These are phyloP conservation scores for Trichosanthes truncata DNA, from an alignment of 306 rosid genomes.

Conservation along the genomic window DNA sequence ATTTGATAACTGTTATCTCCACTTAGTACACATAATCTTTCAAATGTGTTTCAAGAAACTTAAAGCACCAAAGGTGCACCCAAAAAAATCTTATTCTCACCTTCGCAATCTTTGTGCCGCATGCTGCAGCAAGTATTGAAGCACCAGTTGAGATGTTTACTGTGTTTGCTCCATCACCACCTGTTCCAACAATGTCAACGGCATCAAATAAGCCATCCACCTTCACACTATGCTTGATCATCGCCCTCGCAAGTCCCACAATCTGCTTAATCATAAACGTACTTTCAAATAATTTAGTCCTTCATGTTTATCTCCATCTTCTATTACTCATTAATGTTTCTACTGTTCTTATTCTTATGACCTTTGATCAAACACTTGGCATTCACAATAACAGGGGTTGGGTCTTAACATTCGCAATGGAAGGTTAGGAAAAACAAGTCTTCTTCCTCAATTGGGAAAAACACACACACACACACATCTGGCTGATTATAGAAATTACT, in stretches of 20 bases:
- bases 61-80: neutral
- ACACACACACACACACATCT: neutral
- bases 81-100: slow-evolving; percentile 18
- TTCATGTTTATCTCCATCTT: neutral
- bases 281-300: neutral
- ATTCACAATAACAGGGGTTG: neutral
- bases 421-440: neutral
- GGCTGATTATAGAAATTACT: neutral
- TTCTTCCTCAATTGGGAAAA: neutral
- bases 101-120: slow-evolving; percentile 94
- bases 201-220: slow-evolving; percentile 73
- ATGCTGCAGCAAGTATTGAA: slow-evolving; percentile 88
- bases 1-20: neutral
- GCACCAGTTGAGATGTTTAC: slow-evolving; percentile 92
- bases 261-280: slow-evolving; percentile 31
- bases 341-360: neutral
- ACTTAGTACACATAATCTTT: neutral
- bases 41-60: neutral
- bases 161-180: slow-evolving; percentile 92
- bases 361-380: neutral
- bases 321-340: neutral
- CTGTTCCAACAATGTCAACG: slow-evolving; percentile 95
- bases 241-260: slow-evolving; percentile 85
- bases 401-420: neutral
- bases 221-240: slow-evolving; percentile 61